Conservation (phyloP, 1,284 basidiomycete species). For the Vanrija sp. region DNA sequence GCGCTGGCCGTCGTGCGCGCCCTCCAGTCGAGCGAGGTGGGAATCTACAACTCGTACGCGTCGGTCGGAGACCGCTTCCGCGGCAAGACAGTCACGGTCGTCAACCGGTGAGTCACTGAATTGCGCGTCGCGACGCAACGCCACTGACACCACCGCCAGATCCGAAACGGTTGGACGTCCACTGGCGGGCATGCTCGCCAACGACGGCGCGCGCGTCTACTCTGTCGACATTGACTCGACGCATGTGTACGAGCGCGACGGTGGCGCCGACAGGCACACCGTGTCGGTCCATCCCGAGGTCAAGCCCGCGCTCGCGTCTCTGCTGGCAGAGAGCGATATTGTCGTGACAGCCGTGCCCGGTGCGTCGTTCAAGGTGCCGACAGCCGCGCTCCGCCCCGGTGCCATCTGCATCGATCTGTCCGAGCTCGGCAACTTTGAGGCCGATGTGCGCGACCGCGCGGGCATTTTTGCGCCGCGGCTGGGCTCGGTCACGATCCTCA, state of each 20-base stretch:
- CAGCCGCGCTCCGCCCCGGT: constrained; percentile 11
- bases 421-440: constrained; percentile 24
- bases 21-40: constrained; percentile 15
- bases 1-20: constrained; percentile 27
- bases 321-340: constrained; percentile 55
- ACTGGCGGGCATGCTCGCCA: constrained; percentile 85
- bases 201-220: constrained; percentile 92
- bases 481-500: constrained; percentile 26
- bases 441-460: constrained; percentile 20
- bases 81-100: constrained; percentile 77
- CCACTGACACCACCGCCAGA: constrained; percentile 49
- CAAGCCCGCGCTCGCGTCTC: not conserved
- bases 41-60: constrained; percentile 5
- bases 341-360: constrained; percentile 71
- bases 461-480: constrained; percentile 19
- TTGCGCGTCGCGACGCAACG: not conserved
- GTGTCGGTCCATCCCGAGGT: not conserved
- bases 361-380: constrained; percentile 19
- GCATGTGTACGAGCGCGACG: constrained; percentile 1
- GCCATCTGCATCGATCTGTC: constrained; percentile 28
- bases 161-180: constrained; percentile 96
- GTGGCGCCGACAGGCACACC: not conserved
- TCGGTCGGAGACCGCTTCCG: constrained; percentile 11
- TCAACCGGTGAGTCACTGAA: constrained; percentile 68
- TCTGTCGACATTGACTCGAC: constrained; percentile 82